These are phyloP conservation scores for Schrenkiella parvula DNA, from an alignment of 345 rosid species.

Conservation along the genomic window DNA sequence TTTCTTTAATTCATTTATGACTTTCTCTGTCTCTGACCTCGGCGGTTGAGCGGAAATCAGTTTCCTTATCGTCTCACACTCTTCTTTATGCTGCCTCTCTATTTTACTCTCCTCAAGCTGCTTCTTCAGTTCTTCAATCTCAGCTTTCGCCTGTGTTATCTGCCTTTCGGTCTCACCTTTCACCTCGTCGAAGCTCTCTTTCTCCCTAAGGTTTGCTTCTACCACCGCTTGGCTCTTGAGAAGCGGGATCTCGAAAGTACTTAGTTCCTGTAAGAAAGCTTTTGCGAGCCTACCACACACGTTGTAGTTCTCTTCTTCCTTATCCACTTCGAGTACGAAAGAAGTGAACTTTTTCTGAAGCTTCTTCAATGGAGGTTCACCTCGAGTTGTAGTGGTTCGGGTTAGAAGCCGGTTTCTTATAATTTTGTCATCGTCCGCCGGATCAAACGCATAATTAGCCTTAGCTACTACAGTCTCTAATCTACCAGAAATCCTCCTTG, in stretches of 20 bases:
- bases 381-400: constrained; percentile 93
- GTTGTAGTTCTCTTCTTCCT: constrained; percentile 56
- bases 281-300: constrained; percentile 72
- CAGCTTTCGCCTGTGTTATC: constrained; percentile 62
- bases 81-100: constrained; percentile 96
- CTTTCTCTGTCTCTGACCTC: constrained; percentile 75
- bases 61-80: constrained; percentile 83
- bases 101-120: constrained; percentile 91
- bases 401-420: constrained; percentile 85
- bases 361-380: constrained; percentile 91
- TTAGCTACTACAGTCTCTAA: constrained; percentile 52
- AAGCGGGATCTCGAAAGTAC: constrained; percentile 92
- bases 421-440: constrained; percentile 75
- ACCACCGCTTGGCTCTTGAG: constrained; percentile 83
- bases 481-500: constrained; percentile 66
- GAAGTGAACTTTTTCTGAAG: constrained; percentile 96
- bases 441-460: constrained; percentile 81
- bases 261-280: constrained; percentile 80
- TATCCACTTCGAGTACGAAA: constrained; percentile 64
- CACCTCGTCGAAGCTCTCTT: constrained; percentile 77
- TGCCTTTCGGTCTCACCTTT: constrained; percentile 74
- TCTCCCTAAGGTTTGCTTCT: constrained; percentile 73
- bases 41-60: constrained; percentile 83
- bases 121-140: constrained; percentile 79
- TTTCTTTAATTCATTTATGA: constrained; percentile 64